Evolutionary conservation across 768 basidiomycete species (phyloP), one percentile per base, ranked within the genome.

Genomic region (Lyophyllum atratum): DNA sequence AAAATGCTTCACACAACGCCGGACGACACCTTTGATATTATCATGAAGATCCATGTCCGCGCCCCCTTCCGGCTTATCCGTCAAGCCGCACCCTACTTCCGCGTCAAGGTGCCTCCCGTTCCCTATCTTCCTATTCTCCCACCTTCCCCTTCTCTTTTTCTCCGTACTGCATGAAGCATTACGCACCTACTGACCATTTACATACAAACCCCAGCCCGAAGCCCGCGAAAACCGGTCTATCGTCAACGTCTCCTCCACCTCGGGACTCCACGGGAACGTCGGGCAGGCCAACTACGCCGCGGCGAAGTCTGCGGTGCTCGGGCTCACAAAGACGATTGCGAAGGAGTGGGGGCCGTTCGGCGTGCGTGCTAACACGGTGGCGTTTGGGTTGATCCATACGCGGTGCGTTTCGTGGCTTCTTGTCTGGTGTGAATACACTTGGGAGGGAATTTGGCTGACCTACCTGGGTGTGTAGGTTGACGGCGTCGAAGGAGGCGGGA

Each of bases 321-420:
- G 92, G 14, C 74, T 93, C 51, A 90, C 91, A 37, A 93, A 93
- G 77, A 93, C 92, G 39, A 85, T 91, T 61, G 85, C 86, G 47
- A 94, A 93, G 69, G 92, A 94, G 68, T 94, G 92, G 92, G 92
- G 92, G 28, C 72, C 77, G 3, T 92, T 87, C 71, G 87, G 86
- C 62, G 90, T 93, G 21, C 88, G 92, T 49, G 88, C 88, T 25
- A 93, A 94, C 74, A 87, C 87, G 2, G 73, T 94, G 42, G 91
- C 91, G 3, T 93, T 83, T 62, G 90, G 92, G 24, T 76, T 85
- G 44, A 85, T 94, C 45, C 83, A 88, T 64, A 94, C 92, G 2
- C 77, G 92, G 85, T 89, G 58, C 55, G 70, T 63, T 39, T 28
- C 10, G 9, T 25, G 4, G 48, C 19, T 49, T 56, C 24, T 31